A percentile compares a stretch with the other conserved stretches of the same genome.
Evolutionary conservation across 305 asterid species (phyloP).

Genomic region (Solanum chacoense): DNA sequence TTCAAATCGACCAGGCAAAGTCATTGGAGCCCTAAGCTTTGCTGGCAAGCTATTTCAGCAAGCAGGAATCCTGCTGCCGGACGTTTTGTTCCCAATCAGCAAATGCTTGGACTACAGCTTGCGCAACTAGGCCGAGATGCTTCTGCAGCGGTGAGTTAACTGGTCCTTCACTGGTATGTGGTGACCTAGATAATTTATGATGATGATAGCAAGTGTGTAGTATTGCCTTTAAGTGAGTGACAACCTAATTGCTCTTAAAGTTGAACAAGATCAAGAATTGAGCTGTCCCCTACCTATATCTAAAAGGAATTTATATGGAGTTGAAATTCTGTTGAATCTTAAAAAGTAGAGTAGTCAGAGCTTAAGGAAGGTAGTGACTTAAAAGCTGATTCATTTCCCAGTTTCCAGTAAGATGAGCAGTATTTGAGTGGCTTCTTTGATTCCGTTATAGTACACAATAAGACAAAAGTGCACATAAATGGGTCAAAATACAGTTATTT

Average conservation of each 20-base stretch:
- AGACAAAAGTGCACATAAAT: not conserved
- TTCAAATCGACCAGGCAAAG: slow-evolving; percentile 69
- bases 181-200: not conserved
- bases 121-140: slow-evolving; percentile 97
- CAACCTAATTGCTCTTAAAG: not conserved
- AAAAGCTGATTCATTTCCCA: not conserved
- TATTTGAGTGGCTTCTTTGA: not conserved
- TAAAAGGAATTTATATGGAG: not conserved
- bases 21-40: slow-evolving; percentile 56
- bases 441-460: not conserved
- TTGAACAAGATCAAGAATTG: not conserved
- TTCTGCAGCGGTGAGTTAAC: slow-evolving; percentile 86
- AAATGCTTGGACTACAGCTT: slow-evolving; percentile 74
- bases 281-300: not conserved
- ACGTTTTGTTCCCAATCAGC: slow-evolving; percentile 61
- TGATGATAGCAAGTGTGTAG: not conserved
- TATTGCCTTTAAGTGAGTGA: not conserved
- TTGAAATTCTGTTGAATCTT: not conserved
- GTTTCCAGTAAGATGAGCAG: not conserved
- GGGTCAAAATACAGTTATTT: not conserved
- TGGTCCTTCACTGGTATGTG: not conserved
- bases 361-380: not conserved
- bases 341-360: not conserved
- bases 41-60: slow-evolving; percentile 87
- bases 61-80: slow-evolving; percentile 58